Conservation (phyloP, 2,329 filamentous ascomycete genomes). For the Ambrosiella xylebori region DNA sequence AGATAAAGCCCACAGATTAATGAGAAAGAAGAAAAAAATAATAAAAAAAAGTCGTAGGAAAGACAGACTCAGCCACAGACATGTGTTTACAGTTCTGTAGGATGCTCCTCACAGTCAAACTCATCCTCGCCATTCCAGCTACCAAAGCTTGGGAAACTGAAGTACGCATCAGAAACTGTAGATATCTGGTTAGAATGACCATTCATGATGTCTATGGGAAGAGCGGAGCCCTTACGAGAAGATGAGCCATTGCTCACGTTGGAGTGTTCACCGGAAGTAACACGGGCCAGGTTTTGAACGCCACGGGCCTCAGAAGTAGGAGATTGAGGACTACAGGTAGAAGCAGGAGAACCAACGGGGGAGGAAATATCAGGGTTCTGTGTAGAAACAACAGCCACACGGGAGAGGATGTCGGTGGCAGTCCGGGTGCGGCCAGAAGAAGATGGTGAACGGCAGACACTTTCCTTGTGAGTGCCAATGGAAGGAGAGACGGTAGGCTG, state of each 20-base stretch:
- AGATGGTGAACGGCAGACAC: constrained; percentile 9
- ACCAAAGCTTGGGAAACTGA: constrained; percentile 60
- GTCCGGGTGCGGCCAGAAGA: constrained; percentile 9
- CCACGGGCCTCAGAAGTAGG: neutral
- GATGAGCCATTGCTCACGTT: constrained; percentile 13
- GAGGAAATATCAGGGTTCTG: constrained; percentile 8
- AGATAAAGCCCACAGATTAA: neutral
- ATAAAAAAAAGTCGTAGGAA: neutral
- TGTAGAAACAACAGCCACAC: constrained; percentile 9
- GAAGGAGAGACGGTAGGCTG: constrained; percentile 11
- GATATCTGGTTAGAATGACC: neutral
- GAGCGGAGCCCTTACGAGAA: constrained; percentile 18
- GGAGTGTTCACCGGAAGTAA: neutral
- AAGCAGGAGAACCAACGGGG: constrained; percentile 6
- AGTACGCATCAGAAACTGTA: constrained; percentile 28
- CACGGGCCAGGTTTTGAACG: neutral
- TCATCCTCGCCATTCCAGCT: constrained; percentile 35
- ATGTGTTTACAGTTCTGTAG: constrained; percentile 3
- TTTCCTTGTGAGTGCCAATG: constrained; percentile 8
- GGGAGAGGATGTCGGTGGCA: constrained; percentile 12
- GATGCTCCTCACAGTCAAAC: constrained; percentile 8
- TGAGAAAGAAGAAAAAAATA: neutral
- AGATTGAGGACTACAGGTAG: constrained; percentile 1
- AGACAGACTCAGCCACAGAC: neutral
- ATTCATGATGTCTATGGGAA: constrained; percentile 1